These are phyloP conservation scores for Ascoidea asiatica DNA, from an alignment of 805 yeast genomes.

Conservation along the genomic window DNA sequence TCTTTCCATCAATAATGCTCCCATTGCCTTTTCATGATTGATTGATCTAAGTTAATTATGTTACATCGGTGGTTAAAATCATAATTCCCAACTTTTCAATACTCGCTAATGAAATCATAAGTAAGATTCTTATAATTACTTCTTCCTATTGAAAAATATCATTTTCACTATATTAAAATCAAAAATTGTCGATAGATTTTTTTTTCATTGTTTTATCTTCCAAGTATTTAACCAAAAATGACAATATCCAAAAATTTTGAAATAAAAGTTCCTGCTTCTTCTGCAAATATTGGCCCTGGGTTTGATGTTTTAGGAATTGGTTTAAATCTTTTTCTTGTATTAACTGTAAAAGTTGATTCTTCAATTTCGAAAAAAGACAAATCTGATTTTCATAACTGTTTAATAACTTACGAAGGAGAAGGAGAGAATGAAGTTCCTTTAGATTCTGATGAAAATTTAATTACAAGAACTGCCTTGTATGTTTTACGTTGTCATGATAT, in stretches of 20 bases:
- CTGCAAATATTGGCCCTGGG: slow-evolving; percentile 98
- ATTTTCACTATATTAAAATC: no score
- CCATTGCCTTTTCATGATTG: no score
- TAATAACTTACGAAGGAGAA: slow-evolving; percentile 60
- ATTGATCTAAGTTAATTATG: no score
- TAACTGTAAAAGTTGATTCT: slow-evolving; percentile 55
- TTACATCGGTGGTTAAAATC: no score
- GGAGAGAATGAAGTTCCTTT: slow-evolving; percentile 77
- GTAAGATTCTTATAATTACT: no score
- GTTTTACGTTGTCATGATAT: slow-evolving; percentile 76
- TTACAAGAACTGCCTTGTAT: slow-evolving; percentile 87
- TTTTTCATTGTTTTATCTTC: background rate
- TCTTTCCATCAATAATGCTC: no score
- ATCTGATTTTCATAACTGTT: slow-evolving; percentile 66
- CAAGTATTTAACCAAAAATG: slow-evolving; percentile 1
- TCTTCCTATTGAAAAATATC: no score
- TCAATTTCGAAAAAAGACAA: slow-evolving; percentile 21
- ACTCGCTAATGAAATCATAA: no score
- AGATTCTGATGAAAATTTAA: slow-evolving; percentile 63
- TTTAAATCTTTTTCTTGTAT: slow-evolving; percentile 55
- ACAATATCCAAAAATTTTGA: slow-evolving; percentile 35
- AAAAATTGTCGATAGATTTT: no score
- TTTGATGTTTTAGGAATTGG: slow-evolving; percentile 95
- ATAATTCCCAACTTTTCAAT: no score
- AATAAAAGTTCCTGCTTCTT: slow-evolving; percentile 84